Conservation (phyloP, 2,329 filamentous ascomycete species). For the Corynespora cassiicola region DNA sequence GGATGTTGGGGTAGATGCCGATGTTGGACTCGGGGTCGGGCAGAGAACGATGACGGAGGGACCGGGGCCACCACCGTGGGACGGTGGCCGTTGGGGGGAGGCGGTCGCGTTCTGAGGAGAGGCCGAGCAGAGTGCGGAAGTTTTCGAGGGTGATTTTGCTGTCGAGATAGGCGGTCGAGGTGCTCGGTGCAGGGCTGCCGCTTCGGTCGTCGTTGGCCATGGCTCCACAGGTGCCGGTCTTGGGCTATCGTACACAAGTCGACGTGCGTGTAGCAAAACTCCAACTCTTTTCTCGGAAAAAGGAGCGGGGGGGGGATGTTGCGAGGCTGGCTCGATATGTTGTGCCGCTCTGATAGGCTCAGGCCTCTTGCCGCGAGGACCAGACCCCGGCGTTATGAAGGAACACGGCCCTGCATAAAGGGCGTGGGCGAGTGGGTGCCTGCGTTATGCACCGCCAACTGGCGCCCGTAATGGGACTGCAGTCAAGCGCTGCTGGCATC, state of each 20-base stretch:
- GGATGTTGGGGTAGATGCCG: slow-evolving; percentile 21
- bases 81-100: slow-evolving; percentile 6
- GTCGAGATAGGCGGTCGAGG: slow-evolving; percentile 14
- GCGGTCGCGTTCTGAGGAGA: slow-evolving; percentile 9
- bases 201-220: not conserved
- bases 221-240: not conserved
- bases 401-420: slow-evolving; percentile 12
- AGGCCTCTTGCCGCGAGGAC: not conserved
- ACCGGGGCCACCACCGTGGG: slow-evolving; percentile 16
- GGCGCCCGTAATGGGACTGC: too few relatives aligned
- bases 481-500: too few relatives aligned
- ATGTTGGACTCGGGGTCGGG: slow-evolving; percentile 17
- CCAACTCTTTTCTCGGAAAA: too few relatives aligned
- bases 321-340: not conserved
- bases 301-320: not conserved
- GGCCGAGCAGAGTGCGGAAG: slow-evolving; percentile 22
- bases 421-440: slow-evolving; percentile 1
- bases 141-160: slow-evolving; percentile 17
- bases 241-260: not conserved
- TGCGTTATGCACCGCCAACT: too few relatives aligned
- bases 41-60: slow-evolving; percentile 7
- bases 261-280: not conserved
- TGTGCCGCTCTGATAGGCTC: slow-evolving; percentile 7
- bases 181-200: slow-evolving; percentile 1
- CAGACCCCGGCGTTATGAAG: slow-evolving; percentile 2